Evolutionary conservation across 2,329 filamentous ascomycete species (phyloP).

Genomic region (Neobulgaria alba): DNA sequence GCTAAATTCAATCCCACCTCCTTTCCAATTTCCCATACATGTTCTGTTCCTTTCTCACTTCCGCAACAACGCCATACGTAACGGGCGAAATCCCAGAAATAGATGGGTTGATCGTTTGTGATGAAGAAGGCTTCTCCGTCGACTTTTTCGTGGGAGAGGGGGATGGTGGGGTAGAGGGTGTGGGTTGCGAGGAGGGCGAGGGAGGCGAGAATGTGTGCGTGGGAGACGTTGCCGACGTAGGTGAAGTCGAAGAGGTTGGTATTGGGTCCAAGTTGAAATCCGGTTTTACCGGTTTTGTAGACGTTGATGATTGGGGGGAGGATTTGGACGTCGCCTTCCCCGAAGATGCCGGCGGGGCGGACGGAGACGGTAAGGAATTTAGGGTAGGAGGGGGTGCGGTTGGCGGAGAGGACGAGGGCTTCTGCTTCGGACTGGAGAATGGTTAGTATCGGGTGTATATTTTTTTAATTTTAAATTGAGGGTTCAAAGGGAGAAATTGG

Average conservation of each 20-base stretch:
- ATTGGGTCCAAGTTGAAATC: slow-evolving; percentile 72
- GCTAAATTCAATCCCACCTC: slow-evolving; percentile 45
- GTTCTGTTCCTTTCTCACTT: slow-evolving; percentile 40
- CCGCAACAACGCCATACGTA: slow-evolving; percentile 64
- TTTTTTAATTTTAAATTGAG: not conserved
- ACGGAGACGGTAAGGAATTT: slow-evolving; percentile 70
- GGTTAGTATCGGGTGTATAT: slow-evolving; percentile 22
- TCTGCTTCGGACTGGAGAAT: slow-evolving; percentile 61
- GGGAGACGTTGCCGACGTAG: slow-evolving; percentile 59
- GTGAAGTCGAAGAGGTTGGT: slow-evolving; percentile 64
- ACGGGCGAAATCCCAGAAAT: slow-evolving; percentile 84
- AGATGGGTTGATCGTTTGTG: slow-evolving; percentile 80
- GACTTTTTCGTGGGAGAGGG: slow-evolving; percentile 64
- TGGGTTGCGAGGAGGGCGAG: slow-evolving; percentile 40
- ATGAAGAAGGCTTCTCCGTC: slow-evolving; percentile 86
- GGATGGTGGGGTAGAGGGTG: slow-evolving; percentile 37
- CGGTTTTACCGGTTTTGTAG: slow-evolving; percentile 58
- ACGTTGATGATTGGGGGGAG: slow-evolving; percentile 67
- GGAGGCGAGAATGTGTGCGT: slow-evolving; percentile 72
- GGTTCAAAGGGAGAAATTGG: not conserved
- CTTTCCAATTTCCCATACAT: slow-evolving; percentile 46
- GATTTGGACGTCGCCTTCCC: slow-evolving; percentile 74
- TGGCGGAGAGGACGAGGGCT: slow-evolving; percentile 67
- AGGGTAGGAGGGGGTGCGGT: slow-evolving; percentile 41
- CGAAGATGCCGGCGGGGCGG: slow-evolving; percentile 83